These are phyloP conservation scores for Eimeria acervulina DNA, from an alignment of 169 alveolate genomes.

Conservation along the genomic window DNA sequence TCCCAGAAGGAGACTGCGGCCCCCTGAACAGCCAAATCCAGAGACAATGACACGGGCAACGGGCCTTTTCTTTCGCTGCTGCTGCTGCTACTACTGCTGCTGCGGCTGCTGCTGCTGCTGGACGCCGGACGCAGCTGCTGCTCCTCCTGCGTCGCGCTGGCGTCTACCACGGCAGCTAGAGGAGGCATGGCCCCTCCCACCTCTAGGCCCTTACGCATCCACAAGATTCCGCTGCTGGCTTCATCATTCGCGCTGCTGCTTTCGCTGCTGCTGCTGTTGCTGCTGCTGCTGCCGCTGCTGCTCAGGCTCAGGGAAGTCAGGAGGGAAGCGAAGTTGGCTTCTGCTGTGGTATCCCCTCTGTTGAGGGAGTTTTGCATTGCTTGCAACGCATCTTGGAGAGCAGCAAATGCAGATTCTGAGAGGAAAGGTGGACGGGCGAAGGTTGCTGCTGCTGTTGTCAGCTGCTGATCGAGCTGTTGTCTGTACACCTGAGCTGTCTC, in stretches of 20 bases:
- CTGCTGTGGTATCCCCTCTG: not conserved
- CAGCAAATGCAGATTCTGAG: constrained; percentile 46
- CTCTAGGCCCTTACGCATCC: constrained; percentile 37
- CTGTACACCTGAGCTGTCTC: constrained; percentile 63
- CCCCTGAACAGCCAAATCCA: constrained; percentile 55
- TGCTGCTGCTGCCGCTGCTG: constrained; percentile 16
- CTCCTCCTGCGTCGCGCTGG: not conserved
- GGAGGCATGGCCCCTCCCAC: constrained; percentile 75
- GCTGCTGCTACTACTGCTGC: constrained; percentile 27
- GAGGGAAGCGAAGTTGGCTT: not conserved
- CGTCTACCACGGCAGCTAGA: not conserved
- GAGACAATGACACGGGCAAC: not conserved
- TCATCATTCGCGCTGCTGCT: constrained; percentile 13
- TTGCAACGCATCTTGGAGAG: constrained; percentile 48
- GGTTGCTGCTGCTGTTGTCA: not conserved
- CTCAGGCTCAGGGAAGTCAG: not conserved
- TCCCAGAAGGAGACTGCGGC: constrained; percentile 53
- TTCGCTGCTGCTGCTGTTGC: constrained; percentile 9
- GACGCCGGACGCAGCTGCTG: not conserved
- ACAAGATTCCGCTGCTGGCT: not conserved
- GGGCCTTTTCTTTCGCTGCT: not conserved
- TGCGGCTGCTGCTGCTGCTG: constrained; percentile 38
- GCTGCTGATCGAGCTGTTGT: constrained; percentile 46
- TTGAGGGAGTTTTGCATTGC: constrained; percentile 45
- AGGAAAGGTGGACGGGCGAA: constrained; percentile 49